Conservation (phyloP, 148 eudicot genomes). For the Dysphania ambrosioides region DNA sequence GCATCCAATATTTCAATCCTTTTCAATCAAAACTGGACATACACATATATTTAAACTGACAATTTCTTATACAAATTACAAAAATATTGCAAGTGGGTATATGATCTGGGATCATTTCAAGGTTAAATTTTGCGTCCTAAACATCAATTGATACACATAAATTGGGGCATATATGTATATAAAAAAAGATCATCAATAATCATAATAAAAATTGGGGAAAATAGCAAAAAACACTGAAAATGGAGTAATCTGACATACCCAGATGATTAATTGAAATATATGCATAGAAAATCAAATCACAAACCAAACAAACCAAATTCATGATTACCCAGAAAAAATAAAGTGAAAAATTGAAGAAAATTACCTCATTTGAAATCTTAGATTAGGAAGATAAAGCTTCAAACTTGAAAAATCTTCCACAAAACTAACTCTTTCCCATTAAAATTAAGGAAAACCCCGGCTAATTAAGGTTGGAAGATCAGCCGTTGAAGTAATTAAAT, state of each 20-base stretch:
- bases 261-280: constrained; percentile 14
- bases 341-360: constrained; percentile 4
- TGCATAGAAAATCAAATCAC: neutral
- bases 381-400: neutral
- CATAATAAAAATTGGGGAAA: neutral
- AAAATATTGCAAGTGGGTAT: neutral
- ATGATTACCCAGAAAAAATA: constrained; percentile 23
- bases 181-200: neutral
- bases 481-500: constrained; percentile 2
- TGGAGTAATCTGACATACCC: constrained; percentile 21
- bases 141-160: too few species aligned
- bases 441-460: constrained; percentile 6
- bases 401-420: constrained; percentile 17
- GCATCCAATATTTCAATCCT: neutral
- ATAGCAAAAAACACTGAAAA: neutral
- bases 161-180: neutral
- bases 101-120: constrained; percentile 17
- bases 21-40: constrained; percentile 1
- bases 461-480: neutral
- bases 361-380: constrained; percentile 28
- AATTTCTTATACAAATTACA: neutral
- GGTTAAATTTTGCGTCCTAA: neutral
- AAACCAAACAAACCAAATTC: constrained; percentile 14
- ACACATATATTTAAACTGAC: neutral
- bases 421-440: constrained; percentile 10